phyloP scores from a whole-genome alignment of 2,329 filamentous ascomycete genomes.

The Alternaria hordeiaustralica region DNA sequence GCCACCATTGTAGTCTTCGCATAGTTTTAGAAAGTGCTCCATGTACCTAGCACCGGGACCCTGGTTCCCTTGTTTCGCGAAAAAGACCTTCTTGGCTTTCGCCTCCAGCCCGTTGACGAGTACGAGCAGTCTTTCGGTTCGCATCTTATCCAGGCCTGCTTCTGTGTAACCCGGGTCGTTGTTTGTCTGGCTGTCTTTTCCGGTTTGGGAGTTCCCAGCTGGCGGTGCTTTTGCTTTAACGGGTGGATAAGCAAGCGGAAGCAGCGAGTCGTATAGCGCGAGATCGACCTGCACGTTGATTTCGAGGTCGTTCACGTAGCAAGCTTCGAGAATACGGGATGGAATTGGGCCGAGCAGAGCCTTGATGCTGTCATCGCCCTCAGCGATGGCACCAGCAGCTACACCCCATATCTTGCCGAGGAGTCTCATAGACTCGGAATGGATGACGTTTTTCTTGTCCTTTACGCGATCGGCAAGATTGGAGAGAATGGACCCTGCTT shows the following conservation, averaged over 20 bases:
- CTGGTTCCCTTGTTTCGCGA: slow-evolving; percentile 82
- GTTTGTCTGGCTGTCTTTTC: slow-evolving; percentile 63
- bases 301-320: slow-evolving; percentile 87
- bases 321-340: slow-evolving; percentile 82
- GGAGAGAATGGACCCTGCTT: slow-evolving; percentile 77
- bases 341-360: slow-evolving; percentile 82
- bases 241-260: slow-evolving; percentile 88
- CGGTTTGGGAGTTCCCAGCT: slow-evolving; percentile 65
- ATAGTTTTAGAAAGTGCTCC: slow-evolving; percentile 78
- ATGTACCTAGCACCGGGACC: slow-evolving; percentile 75
- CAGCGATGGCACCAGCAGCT: slow-evolving; percentile 82
- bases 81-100: slow-evolving; percentile 84
- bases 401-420: slow-evolving; percentile 93
- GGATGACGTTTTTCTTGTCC: slow-evolving; percentile 81
- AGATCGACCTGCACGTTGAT: slow-evolving; percentile 84
- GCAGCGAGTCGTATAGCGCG: slow-evolving; percentile 82
- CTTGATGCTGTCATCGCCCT: slow-evolving; percentile 77
- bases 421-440: slow-evolving; percentile 84
- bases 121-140: slow-evolving; percentile 83
- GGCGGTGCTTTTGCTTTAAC: slow-evolving; percentile 62
- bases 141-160: slow-evolving; percentile 74
- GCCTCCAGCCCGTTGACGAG: slow-evolving; percentile 79
- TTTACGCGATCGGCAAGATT: slow-evolving; percentile 87
- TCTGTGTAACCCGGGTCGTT: slow-evolving; percentile 52
- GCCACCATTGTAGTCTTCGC: slow-evolving; percentile 88